phyloP scores from a whole-genome alignment of 83 land plant genomes.

The Thuja plicata region DNA sequence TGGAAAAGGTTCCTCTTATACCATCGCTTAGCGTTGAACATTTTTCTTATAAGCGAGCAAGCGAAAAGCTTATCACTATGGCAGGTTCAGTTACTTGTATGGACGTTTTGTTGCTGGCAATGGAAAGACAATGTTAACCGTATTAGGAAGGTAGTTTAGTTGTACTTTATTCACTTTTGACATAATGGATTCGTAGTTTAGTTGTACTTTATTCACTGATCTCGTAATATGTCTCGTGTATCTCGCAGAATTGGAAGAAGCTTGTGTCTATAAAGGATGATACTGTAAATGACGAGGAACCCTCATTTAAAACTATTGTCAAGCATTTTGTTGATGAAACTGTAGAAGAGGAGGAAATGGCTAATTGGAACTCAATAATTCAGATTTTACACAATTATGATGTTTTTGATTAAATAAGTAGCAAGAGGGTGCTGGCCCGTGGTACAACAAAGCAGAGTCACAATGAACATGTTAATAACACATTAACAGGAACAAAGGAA shows the following conservation, averaged over 20 bases:
- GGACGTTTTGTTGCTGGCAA: background rate
- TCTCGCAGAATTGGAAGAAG: background rate
- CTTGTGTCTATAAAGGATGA: background rate
- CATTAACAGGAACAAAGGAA: too few species aligned
- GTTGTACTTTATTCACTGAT: too few species aligned
- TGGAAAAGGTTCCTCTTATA: background rate
- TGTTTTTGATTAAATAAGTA: too few species aligned
- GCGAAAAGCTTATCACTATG: background rate
- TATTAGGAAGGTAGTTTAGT: background rate
- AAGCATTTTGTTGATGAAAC: background rate
- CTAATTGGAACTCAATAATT: too few species aligned
- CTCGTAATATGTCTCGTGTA: too few species aligned
- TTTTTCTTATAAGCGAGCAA: background rate
- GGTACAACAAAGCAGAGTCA: too few species aligned
- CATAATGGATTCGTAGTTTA: too few species aligned
- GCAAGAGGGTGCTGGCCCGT: too few species aligned
- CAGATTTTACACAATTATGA: too few species aligned
- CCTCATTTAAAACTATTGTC: background rate
- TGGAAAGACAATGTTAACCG: background rate
- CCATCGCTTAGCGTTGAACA: background rate
- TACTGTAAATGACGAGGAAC: background rate
- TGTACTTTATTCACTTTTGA: background rate
- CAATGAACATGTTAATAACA: too few species aligned
- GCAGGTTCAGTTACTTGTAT: background rate
- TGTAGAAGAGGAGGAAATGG: too few species aligned